These are phyloP conservation scores for Sequoia sempervirens DNA, from an alignment of 75 land plant species.

Conservation along the genomic window DNA sequence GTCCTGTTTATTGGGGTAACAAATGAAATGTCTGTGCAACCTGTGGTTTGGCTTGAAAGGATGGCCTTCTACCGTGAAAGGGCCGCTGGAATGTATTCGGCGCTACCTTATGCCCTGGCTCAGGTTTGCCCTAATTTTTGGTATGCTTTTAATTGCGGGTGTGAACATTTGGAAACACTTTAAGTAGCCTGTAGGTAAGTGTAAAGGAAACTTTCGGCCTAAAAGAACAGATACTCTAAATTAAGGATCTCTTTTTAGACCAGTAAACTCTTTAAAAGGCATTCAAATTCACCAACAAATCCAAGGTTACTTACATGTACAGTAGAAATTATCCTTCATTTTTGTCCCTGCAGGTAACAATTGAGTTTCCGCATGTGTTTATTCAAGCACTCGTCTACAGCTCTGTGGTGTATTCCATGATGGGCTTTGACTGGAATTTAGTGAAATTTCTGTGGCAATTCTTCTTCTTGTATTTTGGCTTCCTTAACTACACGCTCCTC, in stretches of 20 bases:
- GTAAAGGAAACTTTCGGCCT: no score
- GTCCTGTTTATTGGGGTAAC: slow-evolving; percentile 43
- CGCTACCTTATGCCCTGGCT: slow-evolving; percentile 51
- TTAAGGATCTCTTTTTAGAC: no score
- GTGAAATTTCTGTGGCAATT: slow-evolving; percentile 55
- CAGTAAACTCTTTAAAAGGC: no score
- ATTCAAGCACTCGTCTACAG: slow-evolving; percentile 40
- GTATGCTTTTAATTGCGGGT: neutral
- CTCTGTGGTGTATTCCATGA: slow-evolving; percentile 43
- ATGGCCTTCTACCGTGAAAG: slow-evolving; percentile 56
- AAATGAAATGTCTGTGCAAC: slow-evolving; percentile 42
- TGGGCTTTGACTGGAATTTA: slow-evolving; percentile 39
- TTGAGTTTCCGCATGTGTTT: slow-evolving; percentile 53
- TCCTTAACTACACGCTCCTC: slow-evolving; percentile 50
- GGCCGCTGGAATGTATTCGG: slow-evolving; percentile 70
- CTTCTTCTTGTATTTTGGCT: slow-evolving; percentile 44
- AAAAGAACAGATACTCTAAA: no score
- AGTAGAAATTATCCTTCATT: neutral
- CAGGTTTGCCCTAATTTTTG: slow-evolving; percentile 34
- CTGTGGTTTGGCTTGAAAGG: slow-evolving; percentile 47
- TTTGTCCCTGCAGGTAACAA: slow-evolving; percentile 29
- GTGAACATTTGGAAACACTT: no score
- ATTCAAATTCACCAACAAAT: no score
- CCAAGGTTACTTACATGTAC: neutral
- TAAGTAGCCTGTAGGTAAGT: no score